Percentiles rank a stretch among this genome's conserved stretches.
phyloP scores from a whole-genome alignment of 192 early-diverging fungal genomes.

The Powellomyces hirtus region DNA sequence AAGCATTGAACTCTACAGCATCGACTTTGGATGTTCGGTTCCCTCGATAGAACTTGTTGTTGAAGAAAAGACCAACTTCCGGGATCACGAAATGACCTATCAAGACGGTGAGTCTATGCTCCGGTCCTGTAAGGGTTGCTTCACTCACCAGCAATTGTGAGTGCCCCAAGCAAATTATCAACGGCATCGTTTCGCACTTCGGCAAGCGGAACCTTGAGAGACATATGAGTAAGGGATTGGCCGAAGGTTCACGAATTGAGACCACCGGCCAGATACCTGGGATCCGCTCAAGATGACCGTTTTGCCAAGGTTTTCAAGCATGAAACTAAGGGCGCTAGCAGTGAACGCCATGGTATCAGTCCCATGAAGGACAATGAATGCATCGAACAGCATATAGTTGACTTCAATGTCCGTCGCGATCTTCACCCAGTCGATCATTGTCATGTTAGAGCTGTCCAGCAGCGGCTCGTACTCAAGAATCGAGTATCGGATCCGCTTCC shows the following conservation, averaged over 20 bases:
- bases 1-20: conserved; percentile 55
- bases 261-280: conserved; percentile 54
- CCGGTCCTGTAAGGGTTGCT: too few relatives aligned
- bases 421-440: conserved; percentile 84
- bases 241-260: neutral
- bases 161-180: conserved; percentile 91
- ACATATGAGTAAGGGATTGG: conserved; percentile 16
- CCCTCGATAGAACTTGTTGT: conserved; percentile 89
- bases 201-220: conserved; percentile 93
- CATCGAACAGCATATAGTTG: conserved; percentile 90
- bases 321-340: conserved; percentile 75
- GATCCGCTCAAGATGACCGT: conserved; percentile 97
- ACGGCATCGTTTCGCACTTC: conserved; percentile 98
- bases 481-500: conserved; percentile 89
- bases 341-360: conserved; percentile 53
- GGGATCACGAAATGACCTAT: conserved; percentile 93
- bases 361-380: conserved; percentile 91
- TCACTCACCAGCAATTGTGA: conserved; percentile 77
- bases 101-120: too few relatives aligned
- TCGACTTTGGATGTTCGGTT: conserved; percentile 74
- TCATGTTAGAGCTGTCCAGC: conserved; percentile 58
- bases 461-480: conserved; percentile 94
- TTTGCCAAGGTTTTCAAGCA: conserved; percentile 97
- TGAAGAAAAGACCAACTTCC: conserved; percentile 92
- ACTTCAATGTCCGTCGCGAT: conserved; percentile 94